Evolutionary conservation across 352 stramenopile species (phyloP).

Genomic region (Phytopythium boreale): DNA sequence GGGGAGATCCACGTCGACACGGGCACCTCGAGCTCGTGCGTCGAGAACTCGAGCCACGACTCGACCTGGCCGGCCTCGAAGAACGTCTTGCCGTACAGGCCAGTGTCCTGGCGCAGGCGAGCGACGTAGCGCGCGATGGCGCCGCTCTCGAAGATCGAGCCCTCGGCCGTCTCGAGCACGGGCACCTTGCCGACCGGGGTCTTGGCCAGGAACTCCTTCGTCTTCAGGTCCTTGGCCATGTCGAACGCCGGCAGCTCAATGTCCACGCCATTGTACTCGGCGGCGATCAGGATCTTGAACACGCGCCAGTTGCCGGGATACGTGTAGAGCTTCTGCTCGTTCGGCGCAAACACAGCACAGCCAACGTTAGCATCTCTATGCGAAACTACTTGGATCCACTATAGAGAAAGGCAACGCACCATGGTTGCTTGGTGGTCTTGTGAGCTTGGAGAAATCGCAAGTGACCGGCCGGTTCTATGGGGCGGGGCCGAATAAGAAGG

Average conservation of each 20-base stretch:
- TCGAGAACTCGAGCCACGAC: constrained; percentile 92
- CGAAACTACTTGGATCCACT: background rate
- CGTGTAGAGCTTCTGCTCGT: constrained; percentile 81
- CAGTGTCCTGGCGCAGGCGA: constrained; percentile 81
- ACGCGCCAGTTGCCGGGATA: constrained; percentile 89
- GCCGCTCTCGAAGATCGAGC: constrained; percentile 86
- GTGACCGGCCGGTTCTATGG: background rate
- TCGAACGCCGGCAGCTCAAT: constrained; percentile 82
- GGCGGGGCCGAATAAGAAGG: background rate
- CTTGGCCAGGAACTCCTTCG: constrained; percentile 75
- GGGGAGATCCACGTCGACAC: constrained; percentile 88
- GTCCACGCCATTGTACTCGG: constrained; percentile 90
- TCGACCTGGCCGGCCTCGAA: constrained; percentile 92
- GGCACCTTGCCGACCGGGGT: constrained; percentile 88
- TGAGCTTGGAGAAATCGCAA: constrained; percentile 1
- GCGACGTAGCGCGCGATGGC: constrained; percentile 93
- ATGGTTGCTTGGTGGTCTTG: background rate
- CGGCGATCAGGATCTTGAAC: constrained; percentile 94
- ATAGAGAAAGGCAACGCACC: background rate
- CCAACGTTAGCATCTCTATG: background rate
- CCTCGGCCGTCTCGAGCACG: constrained; percentile 84
- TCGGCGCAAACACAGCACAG: background rate
- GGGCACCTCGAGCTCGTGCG: constrained; percentile 90
- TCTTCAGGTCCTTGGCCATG: constrained; percentile 52
- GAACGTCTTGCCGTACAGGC: constrained; percentile 86